Evolutionary conservation across 1,139 yeast genomes (phyloP).

Genomic region (Debaryomyces fabryi): DNA sequence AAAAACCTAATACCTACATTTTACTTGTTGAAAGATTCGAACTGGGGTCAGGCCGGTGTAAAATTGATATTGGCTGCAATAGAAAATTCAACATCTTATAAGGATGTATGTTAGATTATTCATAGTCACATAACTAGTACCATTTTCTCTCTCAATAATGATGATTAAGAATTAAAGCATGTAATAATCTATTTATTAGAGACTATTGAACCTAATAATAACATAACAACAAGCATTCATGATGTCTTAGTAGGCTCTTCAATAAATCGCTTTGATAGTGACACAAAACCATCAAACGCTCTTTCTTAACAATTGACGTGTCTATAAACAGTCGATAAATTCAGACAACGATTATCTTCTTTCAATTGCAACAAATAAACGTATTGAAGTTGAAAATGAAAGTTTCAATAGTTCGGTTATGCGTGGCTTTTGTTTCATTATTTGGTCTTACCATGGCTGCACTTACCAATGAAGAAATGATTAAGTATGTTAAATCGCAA

Average conservation of each 20-base stretch:
- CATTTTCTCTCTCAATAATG: too few species aligned
- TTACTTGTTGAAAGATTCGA: constrained; percentile 54
- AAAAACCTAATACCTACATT: constrained; percentile 35
- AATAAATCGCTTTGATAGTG: too few species aligned
- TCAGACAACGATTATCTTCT: background rate
- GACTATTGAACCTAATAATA: too few species aligned
- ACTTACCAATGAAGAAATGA: constrained; percentile 31
- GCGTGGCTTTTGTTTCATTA: constrained; percentile 16
- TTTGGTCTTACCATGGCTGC: constrained; percentile 28
- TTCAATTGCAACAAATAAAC: background rate
- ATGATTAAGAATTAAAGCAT: too few species aligned
- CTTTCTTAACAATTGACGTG: constrained; percentile 1
- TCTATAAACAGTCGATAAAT: background rate
- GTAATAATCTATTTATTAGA: too few species aligned
- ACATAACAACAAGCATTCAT: too few species aligned
- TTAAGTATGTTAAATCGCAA: constrained; percentile 21
- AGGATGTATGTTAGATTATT: background rate
- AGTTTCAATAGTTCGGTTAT: constrained; percentile 12
- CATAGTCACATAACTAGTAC: background rate
- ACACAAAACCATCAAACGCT: background rate
- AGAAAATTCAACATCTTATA: constrained; percentile 12
- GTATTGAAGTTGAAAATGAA: constrained; percentile 8
- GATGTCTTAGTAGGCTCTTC: too few species aligned
- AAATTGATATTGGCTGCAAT: constrained; percentile 41
- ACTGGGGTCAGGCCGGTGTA: constrained; percentile 42